phyloP scores from a whole-genome alignment of 495 filamentous ascomycete species.

The Podospora bellae-mahoneyi region DNA sequence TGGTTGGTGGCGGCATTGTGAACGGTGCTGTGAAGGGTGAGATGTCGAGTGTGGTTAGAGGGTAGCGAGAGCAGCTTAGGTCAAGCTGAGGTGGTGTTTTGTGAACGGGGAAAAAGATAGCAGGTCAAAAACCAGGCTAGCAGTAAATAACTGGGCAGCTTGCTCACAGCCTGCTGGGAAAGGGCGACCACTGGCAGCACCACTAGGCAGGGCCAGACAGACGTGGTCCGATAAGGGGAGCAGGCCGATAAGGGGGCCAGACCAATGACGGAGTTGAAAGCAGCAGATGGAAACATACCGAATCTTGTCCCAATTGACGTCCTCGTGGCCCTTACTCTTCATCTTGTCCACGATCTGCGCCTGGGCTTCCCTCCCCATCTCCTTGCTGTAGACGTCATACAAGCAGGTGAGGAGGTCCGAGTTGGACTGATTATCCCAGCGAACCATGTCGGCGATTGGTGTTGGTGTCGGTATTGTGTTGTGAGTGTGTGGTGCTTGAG shows the following conservation, averaged over 20 bases:
- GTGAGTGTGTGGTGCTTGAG: background rate
- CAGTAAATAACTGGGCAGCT: background rate
- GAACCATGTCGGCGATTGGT: conserved; percentile 3
- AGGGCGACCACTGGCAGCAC: background rate
- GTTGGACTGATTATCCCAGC: conserved; percentile 5
- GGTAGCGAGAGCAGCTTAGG: background rate
- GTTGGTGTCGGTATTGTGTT: background rate
- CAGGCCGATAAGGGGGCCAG: background rate
- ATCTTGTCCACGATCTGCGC: conserved; percentile 8
- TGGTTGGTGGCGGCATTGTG: conserved; percentile 6
- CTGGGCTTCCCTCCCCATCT: background rate
- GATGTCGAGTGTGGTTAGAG: background rate
- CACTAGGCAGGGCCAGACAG: background rate
- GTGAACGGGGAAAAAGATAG: background rate
- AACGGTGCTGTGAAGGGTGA: background rate
- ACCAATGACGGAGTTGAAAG: background rate
- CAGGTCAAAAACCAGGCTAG: background rate
- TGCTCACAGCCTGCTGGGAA: background rate
- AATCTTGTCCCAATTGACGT: conserved; percentile 19
- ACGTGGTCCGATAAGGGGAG: background rate
- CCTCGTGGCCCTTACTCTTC: conserved; percentile 11
- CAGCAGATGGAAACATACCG: conserved; percentile 18
- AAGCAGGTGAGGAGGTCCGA: background rate
- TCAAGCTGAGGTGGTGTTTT: background rate
- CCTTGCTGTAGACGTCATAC: background rate